Evolutionary conservation across 106 monocot genomes (phyloP), one percentile per base, ranked within the genome.

Genomic region (Platanthera zijinensis): DNA sequence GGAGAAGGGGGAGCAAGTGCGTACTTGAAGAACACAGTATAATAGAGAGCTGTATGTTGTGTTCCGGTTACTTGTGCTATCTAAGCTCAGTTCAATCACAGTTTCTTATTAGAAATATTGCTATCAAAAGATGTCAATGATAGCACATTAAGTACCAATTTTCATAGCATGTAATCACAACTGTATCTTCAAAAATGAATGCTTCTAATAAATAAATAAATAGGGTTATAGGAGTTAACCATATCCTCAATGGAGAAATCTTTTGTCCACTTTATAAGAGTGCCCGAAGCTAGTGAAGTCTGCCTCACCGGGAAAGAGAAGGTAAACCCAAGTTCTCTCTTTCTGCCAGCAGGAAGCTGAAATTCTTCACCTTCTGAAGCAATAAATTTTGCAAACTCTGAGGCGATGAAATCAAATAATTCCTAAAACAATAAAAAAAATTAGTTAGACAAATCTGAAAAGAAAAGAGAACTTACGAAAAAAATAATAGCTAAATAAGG

Each of bases 221-320:
- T 19, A 66, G 66, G 66, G 30, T 70, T 14, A 47, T 3, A 70
- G 48, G 48, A 3, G 13, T 22, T 84, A 76, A 99, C 97, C 68
- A 88, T 77, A 50, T 82, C 89, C 8, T 99, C 91, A 70, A 97
- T 94, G 71, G 73, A 79, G 85, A 99, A 99, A 45, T 94, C 97
- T 66, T 99, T 99, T 28, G 97, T 99, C 97, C 97, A 99, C 50
- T 86, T 94, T 52, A 99, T 92, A 51, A 99, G 91, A 52, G 80
- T 88, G 15, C 97, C 97, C 11, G 97, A 94, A 11, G 91, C 77
- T 74, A 99, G 86, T 0, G 97, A 99, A 62, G 85, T 81, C 78
- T 94, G 97, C 57, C 86, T 88, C 76, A 99, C 97, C 30, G 97
- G 97, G 77, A 99, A 99, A 69, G 97, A 99, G 75, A 99, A 99